Evolutionary conservation across 192 early-diverging fungal genomes (phyloP), one percentile per base, ranked within the genome.

Genomic region (Coemansia sp.): DNA sequence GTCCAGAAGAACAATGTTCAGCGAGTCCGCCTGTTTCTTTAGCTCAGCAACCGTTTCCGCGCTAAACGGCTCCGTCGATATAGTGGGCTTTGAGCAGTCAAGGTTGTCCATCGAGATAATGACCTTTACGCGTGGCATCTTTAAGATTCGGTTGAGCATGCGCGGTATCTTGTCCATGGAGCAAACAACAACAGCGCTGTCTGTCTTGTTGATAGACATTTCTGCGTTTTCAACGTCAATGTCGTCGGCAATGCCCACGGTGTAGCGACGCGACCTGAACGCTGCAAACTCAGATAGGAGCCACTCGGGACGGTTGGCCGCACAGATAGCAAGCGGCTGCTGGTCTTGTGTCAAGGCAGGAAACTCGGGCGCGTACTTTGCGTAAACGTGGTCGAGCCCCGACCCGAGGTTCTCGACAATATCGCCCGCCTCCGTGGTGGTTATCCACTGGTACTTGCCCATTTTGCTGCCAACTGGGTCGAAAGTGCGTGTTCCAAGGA

Each of bases 231-330:
- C 88, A 1, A 87, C 83, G 54, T 90, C 92, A 3, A 92, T 78
- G 7, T 87, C 88, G 71, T 96, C 94, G 68, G 90, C 90, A 20
- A 97, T 76, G 2, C 93, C 88, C 5, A 95, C 92, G 1, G 81
- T 76, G 64, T 79, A 83, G 11, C 87, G 70, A 12, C 83, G 81
- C 5, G 90, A 89, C 17, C 87, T 77, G 48, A 85, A 79, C 22
- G 85, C 85, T 0, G 86, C 88, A 43, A 85, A 74, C 58, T 92
- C 88, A 11, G 88, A 55, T 8, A 94, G 80, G 4, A 85, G 61
- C 90, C 93, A 94, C 58, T 91, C 90, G 19, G 88, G 79, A 10
- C 90, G 81, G 76, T 91, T 93, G 57, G 81, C 77, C 2, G 89
- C 76, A 77, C 85, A 92, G 38, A 94, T 84, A n/a, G 88, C 91